Conservation (phyloP, 768 basidiomycete species). For the Lactifluus hygrophoroides region DNA sequence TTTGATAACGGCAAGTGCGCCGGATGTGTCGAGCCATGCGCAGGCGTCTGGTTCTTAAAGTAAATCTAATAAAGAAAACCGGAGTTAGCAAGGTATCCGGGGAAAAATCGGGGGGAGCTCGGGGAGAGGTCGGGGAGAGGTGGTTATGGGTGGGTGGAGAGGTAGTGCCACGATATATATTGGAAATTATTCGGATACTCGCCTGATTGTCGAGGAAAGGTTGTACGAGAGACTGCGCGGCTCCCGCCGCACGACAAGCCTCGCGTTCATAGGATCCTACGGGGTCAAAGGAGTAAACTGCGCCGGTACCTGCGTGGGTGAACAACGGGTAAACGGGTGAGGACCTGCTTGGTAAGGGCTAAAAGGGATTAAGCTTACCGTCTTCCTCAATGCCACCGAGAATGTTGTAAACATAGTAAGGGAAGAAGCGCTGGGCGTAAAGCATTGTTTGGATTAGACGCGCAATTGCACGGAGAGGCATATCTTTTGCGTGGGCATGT, state of each 20-base stretch:
- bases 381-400: conserved; percentile 95
- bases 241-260: conserved; percentile 91
- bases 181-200: conserved; percentile 27
- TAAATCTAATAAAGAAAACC: conserved; percentile 59
- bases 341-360: conserved; percentile 3
- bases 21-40: conserved; percentile 66
- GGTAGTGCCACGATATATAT: not conserved
- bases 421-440: conserved; percentile 94
- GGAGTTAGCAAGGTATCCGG: conserved; percentile 27
- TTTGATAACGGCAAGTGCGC: conserved; percentile 70
- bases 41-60: conserved; percentile 89
- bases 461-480: conserved; percentile 96
- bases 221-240: conserved; percentile 89
- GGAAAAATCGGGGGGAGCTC: conserved; percentile 33
- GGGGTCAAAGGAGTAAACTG: conserved; percentile 99
- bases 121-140: not conserved
- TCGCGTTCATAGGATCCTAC: conserved; percentile 98
- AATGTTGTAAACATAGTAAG: conserved; percentile 96
- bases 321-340: conserved; percentile 2
- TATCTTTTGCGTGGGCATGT: conserved; percentile 94
- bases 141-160: not conserved
- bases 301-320: conserved; percentile 63
- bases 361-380: conserved; percentile 42
- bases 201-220: conserved; percentile 99
- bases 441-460: conserved; percentile 98